Conservation (phyloP, 495 filamentous ascomycete species). For the Paragyromitra xinjiangensis region DNA sequence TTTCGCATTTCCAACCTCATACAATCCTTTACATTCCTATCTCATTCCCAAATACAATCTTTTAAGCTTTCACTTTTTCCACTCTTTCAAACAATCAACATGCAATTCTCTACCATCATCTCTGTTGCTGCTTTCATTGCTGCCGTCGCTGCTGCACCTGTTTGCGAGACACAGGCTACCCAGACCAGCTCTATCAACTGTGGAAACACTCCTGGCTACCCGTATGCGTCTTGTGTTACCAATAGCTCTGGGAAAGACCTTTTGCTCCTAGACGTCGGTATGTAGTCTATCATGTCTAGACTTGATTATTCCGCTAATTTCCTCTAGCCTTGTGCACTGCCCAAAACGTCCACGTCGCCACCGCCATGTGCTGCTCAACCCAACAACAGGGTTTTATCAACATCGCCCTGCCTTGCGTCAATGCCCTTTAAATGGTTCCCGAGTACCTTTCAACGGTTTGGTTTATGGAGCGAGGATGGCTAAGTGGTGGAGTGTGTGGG, state of each 20-base stretch:
- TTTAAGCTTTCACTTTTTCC: constrained; percentile 24
- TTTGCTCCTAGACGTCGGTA: no score
- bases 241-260: no score
- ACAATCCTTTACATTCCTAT: background rate
- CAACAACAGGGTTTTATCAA: background rate
- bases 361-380: constrained; percentile 4
- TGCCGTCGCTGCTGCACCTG: constrained; percentile 15
- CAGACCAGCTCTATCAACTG: constrained; percentile 5
- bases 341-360: background rate
- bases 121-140: constrained; percentile 22
- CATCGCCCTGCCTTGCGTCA: constrained; percentile 9
- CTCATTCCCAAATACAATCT: constrained; percentile 2
- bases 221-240: no score
- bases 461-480: background rate
- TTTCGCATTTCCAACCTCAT: background rate
- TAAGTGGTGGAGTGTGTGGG: background rate
- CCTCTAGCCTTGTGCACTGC: background rate
- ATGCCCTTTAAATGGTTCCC: background rate
- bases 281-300: no score
- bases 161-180: background rate
- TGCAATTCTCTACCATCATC: constrained; percentile 48
- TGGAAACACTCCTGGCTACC: background rate
- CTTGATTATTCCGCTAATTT: background rate
- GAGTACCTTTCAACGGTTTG: background rate
- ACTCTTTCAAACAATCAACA: constrained; percentile 21